Percentiles rank a stretch among this genome's conserved stretches.
These are phyloP conservation scores for Gnetum montanum DNA, from an alignment of 75 land plant species.

Conservation along the genomic window DNA sequence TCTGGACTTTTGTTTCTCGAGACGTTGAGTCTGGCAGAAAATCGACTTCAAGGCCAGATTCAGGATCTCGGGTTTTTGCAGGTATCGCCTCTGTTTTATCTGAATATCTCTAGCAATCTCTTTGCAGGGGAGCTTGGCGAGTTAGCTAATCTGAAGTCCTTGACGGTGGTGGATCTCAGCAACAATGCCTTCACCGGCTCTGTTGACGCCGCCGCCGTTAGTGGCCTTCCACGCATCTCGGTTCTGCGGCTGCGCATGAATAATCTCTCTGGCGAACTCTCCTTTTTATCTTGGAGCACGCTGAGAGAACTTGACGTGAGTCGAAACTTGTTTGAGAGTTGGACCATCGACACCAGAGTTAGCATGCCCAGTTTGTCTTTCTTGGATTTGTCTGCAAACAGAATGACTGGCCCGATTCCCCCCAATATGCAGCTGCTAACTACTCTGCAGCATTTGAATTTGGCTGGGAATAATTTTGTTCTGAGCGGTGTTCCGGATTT, in stretches of 20 bases:
- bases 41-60: conserved; percentile 25
- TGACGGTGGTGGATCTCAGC: conserved; percentile 48
- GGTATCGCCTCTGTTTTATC: conserved; percentile 18
- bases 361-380: conserved; percentile 29
- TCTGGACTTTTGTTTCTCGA: conserved; percentile 25
- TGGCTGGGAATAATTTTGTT: conserved; percentile 40
- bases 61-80: conserved; percentile 18
- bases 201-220: conserved; percentile 17
- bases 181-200: conserved; percentile 50
- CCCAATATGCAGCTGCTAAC: conserved; percentile 7
- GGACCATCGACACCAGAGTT: conserved; percentile 9
- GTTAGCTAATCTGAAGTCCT: conserved; percentile 1
- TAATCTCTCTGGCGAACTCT: background rate
- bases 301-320: conserved; percentile 14
- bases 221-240: background rate
- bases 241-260: background rate
- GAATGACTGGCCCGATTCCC: conserved; percentile 34
- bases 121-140: conserved; percentile 38
- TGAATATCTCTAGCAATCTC: conserved; percentile 53
- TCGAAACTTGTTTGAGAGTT: conserved; percentile 14
- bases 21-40: conserved; percentile 31
- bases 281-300: background rate
- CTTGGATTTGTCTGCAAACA: conserved; percentile 52
- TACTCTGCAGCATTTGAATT: conserved; percentile 49
- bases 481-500: conserved; percentile 29